Evolutionary conservation across 1,139 yeast species (phyloP), one percentile per base, ranked within the genome.

Genomic region (Yamadazyma friedrichii): DNA sequence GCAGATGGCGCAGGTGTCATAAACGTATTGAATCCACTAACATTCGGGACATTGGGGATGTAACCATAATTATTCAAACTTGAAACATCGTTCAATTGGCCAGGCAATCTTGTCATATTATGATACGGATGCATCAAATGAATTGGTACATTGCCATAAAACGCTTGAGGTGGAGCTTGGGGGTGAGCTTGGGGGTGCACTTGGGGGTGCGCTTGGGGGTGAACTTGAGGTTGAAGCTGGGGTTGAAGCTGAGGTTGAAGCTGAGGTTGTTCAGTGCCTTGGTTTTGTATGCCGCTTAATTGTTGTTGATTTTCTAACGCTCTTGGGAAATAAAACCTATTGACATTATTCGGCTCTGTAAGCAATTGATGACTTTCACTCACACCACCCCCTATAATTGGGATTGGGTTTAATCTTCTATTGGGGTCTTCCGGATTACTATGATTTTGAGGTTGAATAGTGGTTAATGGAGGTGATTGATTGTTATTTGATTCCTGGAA

Each of bases 401-500:
- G 40, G 4, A 41, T 22, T 6, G 44, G 42, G 25, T 43, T 43
- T 20, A 43, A 32, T 20, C 41, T 38, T 32, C 44, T 16, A 22
- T 22, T 16, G 3, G 9, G 29, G 3, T 20, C 22, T 5, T 20
- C 27, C 4, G 6, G 15, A 5, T 4, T 5, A 6, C n/a, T 31
- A 15, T 9, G 8, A 31, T 4, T 12, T 24, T 22, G 35, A 8
- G 24, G 22, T 31, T 15, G 33, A 9, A 13, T 4, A 4, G 25
- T 15, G 6, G 24, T 16, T 33, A 20, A n/a, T 29, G 34, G 12
- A 13, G 9, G 31, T 31, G 25, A 5, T 12, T 11, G 30, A 16
- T 9, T 27, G 6, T 22, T 12, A 11, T n/a, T n/a, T n/a, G 33
- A n/a, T 20, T 26, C 22, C 28, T 31, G 33, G 6, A 17, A 12